Conservation (phyloP, 495 filamentous ascomycete species). For the Staphylotrichum tortipilum region DNA sequence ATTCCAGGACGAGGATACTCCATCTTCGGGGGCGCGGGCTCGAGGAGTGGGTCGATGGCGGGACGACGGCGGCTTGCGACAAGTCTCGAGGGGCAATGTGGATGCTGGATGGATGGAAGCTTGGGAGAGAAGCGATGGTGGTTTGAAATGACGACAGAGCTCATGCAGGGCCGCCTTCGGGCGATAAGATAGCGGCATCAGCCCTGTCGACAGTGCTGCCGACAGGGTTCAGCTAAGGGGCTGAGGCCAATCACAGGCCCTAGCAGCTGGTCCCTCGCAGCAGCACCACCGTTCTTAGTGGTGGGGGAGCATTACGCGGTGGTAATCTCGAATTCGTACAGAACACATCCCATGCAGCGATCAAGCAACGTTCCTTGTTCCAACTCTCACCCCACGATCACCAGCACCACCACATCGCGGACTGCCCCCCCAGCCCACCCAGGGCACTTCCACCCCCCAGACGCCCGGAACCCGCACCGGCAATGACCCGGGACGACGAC, state of each 20-base stretch:
- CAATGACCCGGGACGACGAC: conserved; percentile 17
- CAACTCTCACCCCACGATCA: not conserved
- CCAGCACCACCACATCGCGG: no score
- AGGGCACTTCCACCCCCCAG: not conserved
- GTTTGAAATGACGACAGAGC: conserved; percentile 2
- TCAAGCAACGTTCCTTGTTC: not conserved
- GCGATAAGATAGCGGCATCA: conserved; percentile 11
- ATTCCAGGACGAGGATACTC: not conserved
- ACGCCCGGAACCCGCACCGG: conserved; percentile 5
- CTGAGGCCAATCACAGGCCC: conserved; percentile 7
- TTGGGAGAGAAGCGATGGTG: no score
- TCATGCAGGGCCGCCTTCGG: not conserved
- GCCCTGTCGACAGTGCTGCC: conserved; percentile 8
- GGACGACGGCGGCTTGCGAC: no score
- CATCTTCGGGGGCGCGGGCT: not conserved
- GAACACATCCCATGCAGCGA: no score
- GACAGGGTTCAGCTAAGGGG: not conserved
- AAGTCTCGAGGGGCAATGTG: not conserved
- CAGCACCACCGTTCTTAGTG: no score
- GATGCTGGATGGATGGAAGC: not conserved
- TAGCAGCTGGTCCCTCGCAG: not conserved
- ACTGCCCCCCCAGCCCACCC: not conserved
- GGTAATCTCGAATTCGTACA: no score
- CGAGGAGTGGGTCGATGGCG: no score
- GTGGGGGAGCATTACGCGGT: not conserved